Base-by-base conservation (phyloP, 179 eudicot species). In the Monotropa hypopitys region DNA sequence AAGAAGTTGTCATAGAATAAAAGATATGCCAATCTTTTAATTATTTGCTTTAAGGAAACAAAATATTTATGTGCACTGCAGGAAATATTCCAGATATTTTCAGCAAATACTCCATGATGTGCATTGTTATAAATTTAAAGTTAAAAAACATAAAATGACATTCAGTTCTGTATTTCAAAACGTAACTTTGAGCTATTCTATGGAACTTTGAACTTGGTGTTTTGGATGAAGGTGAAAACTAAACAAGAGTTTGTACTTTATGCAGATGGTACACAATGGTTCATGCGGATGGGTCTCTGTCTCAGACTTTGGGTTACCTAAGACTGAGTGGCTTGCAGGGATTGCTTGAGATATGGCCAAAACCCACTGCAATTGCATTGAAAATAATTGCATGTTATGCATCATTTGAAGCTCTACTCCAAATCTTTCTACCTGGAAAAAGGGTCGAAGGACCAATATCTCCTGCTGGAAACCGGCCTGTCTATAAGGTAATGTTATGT, bases 181-280 rank as follows among this genome's bases (percentile, higher is more conserved):
- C 59, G 54, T 75, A 42, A 9, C 10, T 57, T 75, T 16, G 53
- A 75, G 72, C 21, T 21, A 13, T 5, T 20, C 7, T 45, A 10
- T 53, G 46, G 49, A 71, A 54, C 35, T 51, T 51, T 81, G 43
- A 9, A 66, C 33, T 62, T 12, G 7, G 1, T 67, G 69, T 7
- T 35, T 32, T 61, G 40, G 66, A 57, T 61, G 70, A 7, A 47
- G 43, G 35, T 57, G 49, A 59, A 23, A 70, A 12, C 16, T 46
- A 71, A 79, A 57, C 43, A 32, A 56, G 51, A 69, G 20, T 47
- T 65, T 32, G 45, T 32, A 62, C 63, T 78, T 38, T 72, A 43
- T 82, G 86, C 86, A 95, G 99, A 86, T 96, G 99, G 99, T 91
- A 93, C 69, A 91, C 99, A 9, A 89, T 93, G 98, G 99, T 96